These are phyloP conservation scores for Hippophae rhamnoides DNA, from an alignment of 306 rosid genomes.

Conservation along the genomic window DNA sequence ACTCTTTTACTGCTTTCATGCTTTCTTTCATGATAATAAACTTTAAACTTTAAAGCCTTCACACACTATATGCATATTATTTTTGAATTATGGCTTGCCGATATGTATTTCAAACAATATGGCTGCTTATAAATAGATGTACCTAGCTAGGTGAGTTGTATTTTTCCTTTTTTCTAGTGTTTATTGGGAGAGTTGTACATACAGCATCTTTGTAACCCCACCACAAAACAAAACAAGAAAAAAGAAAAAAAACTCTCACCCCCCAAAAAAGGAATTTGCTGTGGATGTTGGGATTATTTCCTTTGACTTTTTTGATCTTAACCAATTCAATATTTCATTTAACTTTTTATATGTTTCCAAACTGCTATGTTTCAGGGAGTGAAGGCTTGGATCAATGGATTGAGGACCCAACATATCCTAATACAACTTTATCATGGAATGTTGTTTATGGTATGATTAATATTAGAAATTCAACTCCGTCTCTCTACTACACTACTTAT, in stretches of 20 bases:
- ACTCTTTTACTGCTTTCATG: not conserved
- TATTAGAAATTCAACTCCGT: not conserved
- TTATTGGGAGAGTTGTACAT: too few relatives aligned
- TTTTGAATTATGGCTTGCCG: too few relatives aligned
- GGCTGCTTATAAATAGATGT: too few relatives aligned
- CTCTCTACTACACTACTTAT: conserved; percentile 16
- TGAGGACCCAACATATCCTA: conserved; percentile 51
- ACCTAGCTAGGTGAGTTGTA: too few relatives aligned
- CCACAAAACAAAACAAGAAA: too few relatives aligned
- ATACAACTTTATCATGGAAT: conserved; percentile 71
- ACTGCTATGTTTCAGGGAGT: conserved; percentile 39
- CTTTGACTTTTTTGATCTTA: too few relatives aligned
- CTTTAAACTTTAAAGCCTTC: not conserved
- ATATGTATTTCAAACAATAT: too few relatives aligned
- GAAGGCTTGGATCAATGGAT: conserved; percentile 52
- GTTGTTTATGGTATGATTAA: conserved; percentile 45
- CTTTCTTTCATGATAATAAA: not conserved
- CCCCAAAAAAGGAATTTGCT: too few relatives aligned
- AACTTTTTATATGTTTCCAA: conserved; percentile 20
- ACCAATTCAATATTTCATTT: conserved; percentile 4
- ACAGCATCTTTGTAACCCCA: too few relatives aligned
- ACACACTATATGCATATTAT: not conserved
- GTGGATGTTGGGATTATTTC: too few relatives aligned
- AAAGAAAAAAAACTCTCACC: too few relatives aligned
- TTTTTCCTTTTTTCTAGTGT: too few relatives aligned